Evolutionary conservation across 176 grass and related monocot genomes (phyloP).

Genomic region (Tillandsia fasciculata): DNA sequence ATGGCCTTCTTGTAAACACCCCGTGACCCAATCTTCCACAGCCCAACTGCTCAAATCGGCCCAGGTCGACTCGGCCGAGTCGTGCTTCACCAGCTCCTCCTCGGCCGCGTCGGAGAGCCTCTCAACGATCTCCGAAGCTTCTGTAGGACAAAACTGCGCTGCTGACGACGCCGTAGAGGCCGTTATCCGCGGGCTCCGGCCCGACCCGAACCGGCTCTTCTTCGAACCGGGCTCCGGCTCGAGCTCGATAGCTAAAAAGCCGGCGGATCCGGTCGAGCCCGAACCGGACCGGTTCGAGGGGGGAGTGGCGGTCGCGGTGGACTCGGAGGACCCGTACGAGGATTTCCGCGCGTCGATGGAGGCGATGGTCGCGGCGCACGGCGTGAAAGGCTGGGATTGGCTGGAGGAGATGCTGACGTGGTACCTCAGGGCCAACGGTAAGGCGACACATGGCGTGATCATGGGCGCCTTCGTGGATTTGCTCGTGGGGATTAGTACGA

Average conservation of each 20-base stretch:
- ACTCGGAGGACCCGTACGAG: constrained; percentile 66
- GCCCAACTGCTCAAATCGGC: constrained; percentile 24
- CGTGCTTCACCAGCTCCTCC: constrained; percentile 55
- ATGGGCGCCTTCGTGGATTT: constrained; percentile 68
- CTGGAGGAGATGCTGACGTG: constrained; percentile 72
- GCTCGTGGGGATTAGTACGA: constrained; percentile 38
- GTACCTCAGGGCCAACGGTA: constrained; percentile 56
- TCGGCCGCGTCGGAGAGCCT: constrained; percentile 37
- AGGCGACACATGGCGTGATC: constrained; percentile 44
- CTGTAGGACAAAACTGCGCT: background rate
- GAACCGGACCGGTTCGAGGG: constrained; percentile 24
- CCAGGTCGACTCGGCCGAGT: constrained; percentile 46
- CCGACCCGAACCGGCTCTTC: constrained; percentile 60
- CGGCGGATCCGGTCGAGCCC: background rate
- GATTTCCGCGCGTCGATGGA: constrained; percentile 73
- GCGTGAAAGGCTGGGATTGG: constrained; percentile 49
- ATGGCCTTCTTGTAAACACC: constrained; percentile 51
- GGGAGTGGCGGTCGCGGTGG: constrained; percentile 48
- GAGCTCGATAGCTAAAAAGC: constrained; percentile 52
- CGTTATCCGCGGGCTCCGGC: constrained; percentile 30
- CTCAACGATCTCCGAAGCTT: constrained; percentile 42
- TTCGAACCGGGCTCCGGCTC: constrained; percentile 45
- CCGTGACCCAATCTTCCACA: constrained; percentile 28
- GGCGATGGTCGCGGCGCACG: constrained; percentile 62
- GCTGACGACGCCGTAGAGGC: constrained; percentile 24